Base-by-base conservation (phyloP, 139 green algal genomes). In the Chlamydomonas incerta region DNA sequence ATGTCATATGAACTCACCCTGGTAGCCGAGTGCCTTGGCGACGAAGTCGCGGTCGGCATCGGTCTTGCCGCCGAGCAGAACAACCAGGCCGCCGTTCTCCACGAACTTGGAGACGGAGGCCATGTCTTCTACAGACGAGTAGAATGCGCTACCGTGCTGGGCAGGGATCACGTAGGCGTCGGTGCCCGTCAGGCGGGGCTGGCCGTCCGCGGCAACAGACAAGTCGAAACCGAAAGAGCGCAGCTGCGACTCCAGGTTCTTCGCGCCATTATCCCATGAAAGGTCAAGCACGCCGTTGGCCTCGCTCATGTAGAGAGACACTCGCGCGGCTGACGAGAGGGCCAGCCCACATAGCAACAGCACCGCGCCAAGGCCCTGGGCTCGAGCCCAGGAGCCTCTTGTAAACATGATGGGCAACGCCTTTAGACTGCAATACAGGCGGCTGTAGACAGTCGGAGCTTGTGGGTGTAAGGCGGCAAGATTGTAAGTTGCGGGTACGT, bases 211-310 rank as follows among this genome's bases (percentile, higher is more conserved):
- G 33, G 14, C 15, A 31, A 77, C 34, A 8, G 55, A 34, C n/a
- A 81, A 18, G 18, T 26, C 31, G 65, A 81, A 33, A 29, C 74
- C 74, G 9, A 70, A 52, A 18, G 52, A n/a, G 21, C 31, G 55
- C 31, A 81, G 74, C 33, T 81, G 83, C n/a, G 46, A 62, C 46
- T 72, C 83, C 26, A 88, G 63, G 24, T 68, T 80, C 33, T 83
- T 41, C n/a, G 47, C 63, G 2, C 62, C 26, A 0, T 52, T 37
- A 8, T 83, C 81, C 81, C 74, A 84, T 47, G 60, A 68, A 14
- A 81, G 57, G 33, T 76, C 70, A 29, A 87, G 58, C 15, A 81
- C 69, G 3, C 66, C 70, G 0, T 74, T 46, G 14, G 33, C 55
- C 28, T 69, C 26, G 34, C 69, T 71, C 34, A 71, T 57, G 15